Conservation (phyloP, 2,329 filamentous ascomycete species). For the Neofusicoccum umdonicola region DNA sequence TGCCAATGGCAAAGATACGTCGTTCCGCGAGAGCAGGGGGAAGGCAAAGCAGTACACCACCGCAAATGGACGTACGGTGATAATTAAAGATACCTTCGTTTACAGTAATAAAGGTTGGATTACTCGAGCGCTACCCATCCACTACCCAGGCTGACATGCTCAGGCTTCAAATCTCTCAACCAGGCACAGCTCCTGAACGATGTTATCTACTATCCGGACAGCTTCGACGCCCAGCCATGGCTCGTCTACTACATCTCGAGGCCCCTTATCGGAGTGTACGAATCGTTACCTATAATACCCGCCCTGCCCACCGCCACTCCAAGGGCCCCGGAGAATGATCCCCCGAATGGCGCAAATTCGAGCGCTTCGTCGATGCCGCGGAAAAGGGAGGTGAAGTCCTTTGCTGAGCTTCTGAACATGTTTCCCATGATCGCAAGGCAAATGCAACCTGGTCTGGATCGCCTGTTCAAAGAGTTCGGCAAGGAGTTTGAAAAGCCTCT, state of each 20-base stretch:
- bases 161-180: conserved; percentile 87
- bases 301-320: conserved; percentile 53
- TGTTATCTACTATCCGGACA: conserved; percentile 82
- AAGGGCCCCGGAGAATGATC: conserved; percentile 31
- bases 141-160: conserved; percentile 16
- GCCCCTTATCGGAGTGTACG: conserved; percentile 80
- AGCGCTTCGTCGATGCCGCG: conserved; percentile 50
- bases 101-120: conserved; percentile 89
- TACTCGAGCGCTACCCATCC: conserved; percentile 17
- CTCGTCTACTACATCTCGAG: conserved; percentile 93
- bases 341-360: conserved; percentile 21
- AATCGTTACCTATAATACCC: conserved; percentile 68
- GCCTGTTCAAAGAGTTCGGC: conserved; percentile 84
- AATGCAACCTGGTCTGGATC: conserved; percentile 90
- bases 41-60: conserved; percentile 95
- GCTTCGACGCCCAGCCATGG: conserved; percentile 89
- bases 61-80: conserved; percentile 85
- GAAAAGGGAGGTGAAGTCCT: conserved; percentile 90
- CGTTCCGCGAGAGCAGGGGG: conserved; percentile 76
- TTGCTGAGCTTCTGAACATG: conserved; percentile 82
- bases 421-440: conserved; percentile 96
- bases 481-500: conserved; percentile 81
- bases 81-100: conserved; percentile 88
- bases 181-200: conserved; percentile 87
- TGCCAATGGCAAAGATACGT: conserved; percentile 50